Base-by-base conservation (phyloP, 2,329 filamentous ascomycete species). In the Aspergillus sclerotialis region DNA sequence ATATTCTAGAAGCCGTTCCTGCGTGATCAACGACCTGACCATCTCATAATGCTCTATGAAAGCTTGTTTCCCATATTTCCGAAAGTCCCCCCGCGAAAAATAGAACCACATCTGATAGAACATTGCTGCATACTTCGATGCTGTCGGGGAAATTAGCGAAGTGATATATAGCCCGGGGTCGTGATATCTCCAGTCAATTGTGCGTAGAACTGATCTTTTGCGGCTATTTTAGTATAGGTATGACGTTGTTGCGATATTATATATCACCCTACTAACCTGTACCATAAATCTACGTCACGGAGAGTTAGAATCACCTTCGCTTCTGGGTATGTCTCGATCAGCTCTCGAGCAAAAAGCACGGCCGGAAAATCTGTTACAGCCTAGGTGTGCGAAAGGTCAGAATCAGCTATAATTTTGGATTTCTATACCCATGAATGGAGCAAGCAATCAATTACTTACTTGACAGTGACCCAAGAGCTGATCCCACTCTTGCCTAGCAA, bases 271-370 rank as follows among this genome's bases (percentile, higher is more conserved):
- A 13, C 14, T 9, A 14, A 16, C 28, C 19, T 15, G 19, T 42
- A 34, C 43, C 45, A 54, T 5, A 32, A 12, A 11, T 50, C 40
- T 5, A 43, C 35, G 28, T 48, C 36, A 13, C 51, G 48, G 5
- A 29, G 21, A n/a, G 40, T 47, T 4, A 54, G 28, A 21, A 54
- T 46, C 4, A 53, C 49, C 26, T 52, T 51, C 7, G 50, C 48
- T 4, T 48, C 42, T 1, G 50, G 50, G 26, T 53, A 54, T 0
- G 47, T 40, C 9, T 14, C 25, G 23, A 51, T 44, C 2, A 53
- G 17, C 28, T 50, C 50, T 2, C 38, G 24, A 5, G 39, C 39
- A 24, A 54, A 53, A 2, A 35, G 13, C 3, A 40, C 34, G 5
- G 30, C 32, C 1, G 45, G 46, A 4, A 39, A 28, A 29, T 53